Percentiles rank a stretch among this genome's conserved stretches.
Conservation (phyloP, 805 yeast species). For the Sugiyamaella mastotermitis region DNA sequence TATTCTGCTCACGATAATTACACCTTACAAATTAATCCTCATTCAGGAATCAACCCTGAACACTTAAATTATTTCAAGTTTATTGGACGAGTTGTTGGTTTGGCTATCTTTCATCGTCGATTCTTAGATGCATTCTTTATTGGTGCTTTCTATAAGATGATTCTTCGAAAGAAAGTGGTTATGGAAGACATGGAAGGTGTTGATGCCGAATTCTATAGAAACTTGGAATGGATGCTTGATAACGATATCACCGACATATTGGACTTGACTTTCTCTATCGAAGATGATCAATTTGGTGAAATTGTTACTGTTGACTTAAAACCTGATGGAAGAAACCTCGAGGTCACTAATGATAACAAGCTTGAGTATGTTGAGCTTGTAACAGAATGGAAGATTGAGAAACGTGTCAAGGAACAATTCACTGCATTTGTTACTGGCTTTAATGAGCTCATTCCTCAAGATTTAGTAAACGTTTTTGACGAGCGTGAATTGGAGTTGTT, state of each 20-base stretch:
- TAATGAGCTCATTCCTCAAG: conserved; percentile 96
- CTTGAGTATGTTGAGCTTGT: conserved; percentile 91
- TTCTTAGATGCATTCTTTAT: conserved; percentile 97
- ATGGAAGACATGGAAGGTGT: conserved; percentile 98
- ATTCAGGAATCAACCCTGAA: conserved; percentile 94
- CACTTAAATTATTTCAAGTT: conserved; percentile 96
- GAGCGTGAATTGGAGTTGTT: conserved; percentile 94
- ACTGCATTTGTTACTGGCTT: conserved; percentile 95
- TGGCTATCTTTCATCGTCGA: conserved; percentile 97
- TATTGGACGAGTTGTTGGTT: conserved; percentile 96
- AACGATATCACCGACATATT: conserved; percentile 86
- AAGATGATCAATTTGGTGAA: conserved; percentile 94
- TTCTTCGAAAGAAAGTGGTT: conserved; percentile 89
- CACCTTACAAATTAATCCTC: conserved; percentile 95
- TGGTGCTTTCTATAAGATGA: conserved; percentile 97
- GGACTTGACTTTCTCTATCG: conserved; percentile 78
- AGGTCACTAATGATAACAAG: conserved; percentile 91
- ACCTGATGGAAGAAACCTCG: conserved; percentile 80
- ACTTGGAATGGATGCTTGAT: conserved; percentile 91
- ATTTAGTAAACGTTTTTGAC: conserved; percentile 91
- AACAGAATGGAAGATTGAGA: conserved; percentile 92
- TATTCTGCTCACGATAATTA: conserved; percentile 97
- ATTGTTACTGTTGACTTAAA: conserved; percentile 83
- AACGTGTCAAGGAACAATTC: conserved; percentile 92
- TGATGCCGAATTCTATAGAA: conserved; percentile 93